Evolutionary conservation across 2,329 filamentous ascomycete species (phyloP).

Genomic region (Aspergillus awamori): DNA sequence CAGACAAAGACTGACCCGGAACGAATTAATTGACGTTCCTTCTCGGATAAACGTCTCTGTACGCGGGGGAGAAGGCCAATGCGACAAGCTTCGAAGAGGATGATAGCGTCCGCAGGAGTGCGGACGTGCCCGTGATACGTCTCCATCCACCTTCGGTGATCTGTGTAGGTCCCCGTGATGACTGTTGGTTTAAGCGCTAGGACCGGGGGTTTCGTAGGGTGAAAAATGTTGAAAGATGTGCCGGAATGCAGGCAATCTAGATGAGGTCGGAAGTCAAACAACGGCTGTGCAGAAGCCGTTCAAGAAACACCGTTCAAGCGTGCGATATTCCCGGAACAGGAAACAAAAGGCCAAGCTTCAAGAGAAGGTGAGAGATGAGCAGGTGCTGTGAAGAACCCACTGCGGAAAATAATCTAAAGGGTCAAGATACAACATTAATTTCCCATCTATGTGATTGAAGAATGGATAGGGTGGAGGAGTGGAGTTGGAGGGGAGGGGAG

Average conservation of each 20-base stretch:
- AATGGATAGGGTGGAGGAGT: constrained; percentile 21
- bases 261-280: background rate
- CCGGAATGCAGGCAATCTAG: background rate
- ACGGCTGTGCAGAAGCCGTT: background rate
- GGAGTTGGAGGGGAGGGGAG: constrained; percentile 10
- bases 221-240: constrained; percentile 17
- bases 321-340: constrained; percentile 16
- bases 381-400: background rate
- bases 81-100: constrained; percentile 96
- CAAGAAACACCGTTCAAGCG: background rate
- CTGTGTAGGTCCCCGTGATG: constrained; percentile 23
- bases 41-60: constrained; percentile 89
- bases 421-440: constrained; percentile 15
- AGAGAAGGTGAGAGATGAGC: background rate
- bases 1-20: constrained; percentile 99
- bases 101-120: constrained; percentile 95
- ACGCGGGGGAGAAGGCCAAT: constrained; percentile 87
- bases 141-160: constrained; percentile 67
- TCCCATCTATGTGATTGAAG: constrained; percentile 21
- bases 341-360: constrained; percentile 2
- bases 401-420: background rate
- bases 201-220: constrained; percentile 17
- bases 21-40: constrained; percentile 92
- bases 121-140: constrained; percentile 94
- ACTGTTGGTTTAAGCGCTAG: constrained; percentile 25